These are phyloP conservation scores for Coleophoma crateriformis DNA, from an alignment of 2,329 filamentous ascomycete genomes.

Conservation along the genomic window DNA sequence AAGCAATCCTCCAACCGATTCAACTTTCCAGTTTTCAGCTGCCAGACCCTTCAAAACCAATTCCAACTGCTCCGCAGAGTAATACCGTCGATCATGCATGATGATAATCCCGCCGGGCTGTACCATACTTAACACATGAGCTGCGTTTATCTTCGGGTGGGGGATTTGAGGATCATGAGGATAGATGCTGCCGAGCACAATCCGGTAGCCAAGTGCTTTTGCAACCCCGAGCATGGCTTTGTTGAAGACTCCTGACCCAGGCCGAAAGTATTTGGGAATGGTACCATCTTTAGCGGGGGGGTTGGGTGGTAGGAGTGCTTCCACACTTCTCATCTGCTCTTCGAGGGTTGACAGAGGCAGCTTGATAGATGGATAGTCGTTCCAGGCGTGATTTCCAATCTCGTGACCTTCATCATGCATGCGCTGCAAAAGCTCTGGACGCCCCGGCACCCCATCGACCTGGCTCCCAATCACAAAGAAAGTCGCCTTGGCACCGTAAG, in stretches of 20 bases:
- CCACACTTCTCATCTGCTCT: constrained; percentile 59
- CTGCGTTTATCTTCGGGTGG: constrained; percentile 64
- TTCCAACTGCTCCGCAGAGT: constrained; percentile 75
- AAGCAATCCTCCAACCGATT: constrained; percentile 66
- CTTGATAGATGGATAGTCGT: constrained; percentile 68
- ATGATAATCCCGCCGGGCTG: constrained; percentile 74
- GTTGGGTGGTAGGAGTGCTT: constrained; percentile 41
- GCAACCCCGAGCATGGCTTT: constrained; percentile 59
- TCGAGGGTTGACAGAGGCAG: constrained; percentile 55
- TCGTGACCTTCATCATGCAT: constrained; percentile 61
- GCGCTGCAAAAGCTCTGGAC: constrained; percentile 47
- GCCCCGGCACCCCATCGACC: constrained; percentile 39
- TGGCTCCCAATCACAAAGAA: constrained; percentile 88
- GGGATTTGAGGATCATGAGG: constrained; percentile 86
- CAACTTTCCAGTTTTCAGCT: constrained; percentile 63
- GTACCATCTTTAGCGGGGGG: constrained; percentile 33
- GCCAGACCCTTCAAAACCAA: constrained; percentile 67
- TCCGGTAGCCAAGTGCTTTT: constrained; percentile 55
- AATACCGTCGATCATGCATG: constrained; percentile 78
- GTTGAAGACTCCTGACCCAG: constrained; percentile 81
- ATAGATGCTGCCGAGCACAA: constrained; percentile 81
- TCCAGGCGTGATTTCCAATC: constrained; percentile 85
- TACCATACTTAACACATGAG: constrained; percentile 76
- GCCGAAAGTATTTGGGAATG: constrained; percentile 64
- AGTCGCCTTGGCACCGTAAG: constrained; percentile 66